These are phyloP conservation scores for Kwoniella shivajii DNA, from an alignment of 1,284 basidiomycete species.

Conservation along the genomic window DNA sequence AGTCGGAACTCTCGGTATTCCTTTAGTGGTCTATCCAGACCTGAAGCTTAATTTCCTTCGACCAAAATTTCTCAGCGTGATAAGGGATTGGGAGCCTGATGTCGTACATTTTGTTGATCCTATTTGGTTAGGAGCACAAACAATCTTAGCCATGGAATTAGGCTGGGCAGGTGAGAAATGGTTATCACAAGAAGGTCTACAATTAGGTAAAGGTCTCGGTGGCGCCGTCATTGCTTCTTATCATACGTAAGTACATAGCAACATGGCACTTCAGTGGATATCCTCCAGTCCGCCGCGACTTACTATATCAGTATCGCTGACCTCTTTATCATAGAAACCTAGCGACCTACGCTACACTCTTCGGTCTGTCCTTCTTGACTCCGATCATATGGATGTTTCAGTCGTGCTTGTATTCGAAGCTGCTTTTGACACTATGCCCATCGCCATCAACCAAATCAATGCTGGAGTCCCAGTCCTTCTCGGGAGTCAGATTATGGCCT, in stretches of 20 bases:
- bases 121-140: conserved; percentile 61
- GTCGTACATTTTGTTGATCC: conserved; percentile 61
- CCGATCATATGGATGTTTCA: conserved; percentile 55
- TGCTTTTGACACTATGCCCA: conserved; percentile 59
- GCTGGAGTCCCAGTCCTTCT: conserved; percentile 57
- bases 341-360: conserved; percentile 60
- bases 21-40: conserved; percentile 60
- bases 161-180: conserved; percentile 55
- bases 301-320: not conserved
- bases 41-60: conserved; percentile 64
- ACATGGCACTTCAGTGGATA: not conserved
- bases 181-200: conserved; percentile 47
- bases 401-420: conserved; percentile 48
- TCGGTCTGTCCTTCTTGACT: conserved; percentile 60
- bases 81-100: conserved; percentile 59
- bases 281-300: not conserved
- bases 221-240: conserved; percentile 60
- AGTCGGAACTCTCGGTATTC: conserved; percentile 61
- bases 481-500: conserved; percentile 60
- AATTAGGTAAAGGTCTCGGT: conserved; percentile 46
- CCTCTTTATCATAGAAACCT: conserved; percentile 51
- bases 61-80: conserved; percentile 59
- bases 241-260: conserved; percentile 55
- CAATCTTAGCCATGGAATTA: conserved; percentile 54
- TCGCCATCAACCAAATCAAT: conserved; percentile 58